A percentile compares a stretch with the other conserved stretches of the same genome.
Evolutionary conservation across 1,139 yeast species (phyloP).

Genomic region (Magnusiomyces suaveolens): DNA sequence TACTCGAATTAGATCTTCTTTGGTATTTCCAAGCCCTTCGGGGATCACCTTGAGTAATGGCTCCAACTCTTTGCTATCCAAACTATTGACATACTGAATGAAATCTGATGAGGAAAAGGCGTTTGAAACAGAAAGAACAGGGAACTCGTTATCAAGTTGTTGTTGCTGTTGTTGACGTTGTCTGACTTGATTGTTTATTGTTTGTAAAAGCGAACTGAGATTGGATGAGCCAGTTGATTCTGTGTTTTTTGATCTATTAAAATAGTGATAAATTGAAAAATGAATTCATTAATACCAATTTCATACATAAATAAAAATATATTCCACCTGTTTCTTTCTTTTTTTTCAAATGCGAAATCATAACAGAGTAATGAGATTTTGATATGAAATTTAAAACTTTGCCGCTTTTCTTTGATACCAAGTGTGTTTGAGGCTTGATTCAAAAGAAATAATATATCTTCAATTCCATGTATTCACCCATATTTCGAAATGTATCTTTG

Average conservation of each 20-base stretch:
- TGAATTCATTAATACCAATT: not conserved
- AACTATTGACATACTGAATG: constrained; percentile 35
- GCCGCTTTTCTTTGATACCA: no score
- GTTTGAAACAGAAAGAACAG: constrained; percentile 31
- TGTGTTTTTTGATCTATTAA: not conserved
- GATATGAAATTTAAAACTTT: no score
- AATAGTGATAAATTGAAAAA: not conserved
- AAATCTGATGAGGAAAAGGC: constrained; percentile 37
- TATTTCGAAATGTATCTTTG: no score
- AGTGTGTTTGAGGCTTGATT: no score
- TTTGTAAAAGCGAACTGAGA: not conserved
- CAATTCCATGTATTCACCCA: no score
- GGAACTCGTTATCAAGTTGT: constrained; percentile 13
- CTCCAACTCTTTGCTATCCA: constrained; percentile 35
- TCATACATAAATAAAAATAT: not conserved
- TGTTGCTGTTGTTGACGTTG: not conserved
- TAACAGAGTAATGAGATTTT: no score
- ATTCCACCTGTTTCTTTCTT: no score
- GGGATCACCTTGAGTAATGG: constrained; percentile 41
- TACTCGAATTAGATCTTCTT: constrained; percentile 38
- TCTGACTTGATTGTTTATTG: not conserved
- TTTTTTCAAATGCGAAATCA: no score
- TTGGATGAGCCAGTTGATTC: not conserved
- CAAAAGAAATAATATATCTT: no score
- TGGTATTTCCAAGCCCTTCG: constrained; percentile 35